Evolutionary conservation across 2,329 filamentous ascomycete genomes (phyloP).

Genomic region (Colletotrichum noveboracense): DNA sequence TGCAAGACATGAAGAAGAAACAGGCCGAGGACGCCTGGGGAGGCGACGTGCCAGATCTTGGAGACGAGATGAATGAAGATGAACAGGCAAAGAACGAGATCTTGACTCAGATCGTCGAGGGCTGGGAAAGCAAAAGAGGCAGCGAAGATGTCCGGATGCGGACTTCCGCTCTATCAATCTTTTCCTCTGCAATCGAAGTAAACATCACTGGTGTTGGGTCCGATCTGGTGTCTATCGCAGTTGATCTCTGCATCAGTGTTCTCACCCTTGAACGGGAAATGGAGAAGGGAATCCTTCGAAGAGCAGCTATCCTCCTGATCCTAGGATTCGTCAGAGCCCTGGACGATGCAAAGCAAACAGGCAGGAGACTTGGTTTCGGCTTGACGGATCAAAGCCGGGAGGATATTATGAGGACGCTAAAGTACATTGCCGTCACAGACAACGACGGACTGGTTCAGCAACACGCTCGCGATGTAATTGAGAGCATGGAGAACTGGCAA

Average conservation of each 20-base stretch:
- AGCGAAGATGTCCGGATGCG: constrained; percentile 61
- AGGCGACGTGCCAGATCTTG: constrained; percentile 54
- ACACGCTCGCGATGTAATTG: constrained; percentile 70
- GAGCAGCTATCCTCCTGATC: constrained; percentile 69
- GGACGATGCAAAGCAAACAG: constrained; percentile 54
- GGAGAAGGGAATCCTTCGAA: constrained; percentile 68
- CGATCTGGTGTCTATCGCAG: constrained; percentile 54
- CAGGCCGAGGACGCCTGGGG: constrained; percentile 61
- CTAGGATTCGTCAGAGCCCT: constrained; percentile 66
- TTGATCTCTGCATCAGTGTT: constrained; percentile 69
- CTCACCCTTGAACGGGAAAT: constrained; percentile 65
- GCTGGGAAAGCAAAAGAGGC: constrained; percentile 23
- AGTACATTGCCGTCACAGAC: constrained; percentile 70
- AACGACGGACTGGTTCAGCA: constrained; percentile 71
- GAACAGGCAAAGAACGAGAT: constrained; percentile 53
- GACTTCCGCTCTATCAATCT: constrained; percentile 70
- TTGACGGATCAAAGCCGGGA: constrained; percentile 59
- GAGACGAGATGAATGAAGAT: constrained; percentile 49
- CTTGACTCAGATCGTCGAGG: constrained; percentile 34
- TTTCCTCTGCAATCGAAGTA: constrained; percentile 64
- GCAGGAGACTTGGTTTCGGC: constrained; percentile 55
- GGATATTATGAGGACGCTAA: constrained; percentile 66
- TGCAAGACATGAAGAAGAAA: constrained; percentile 52
- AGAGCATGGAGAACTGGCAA: constrained; percentile 68
- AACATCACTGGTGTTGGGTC: constrained; percentile 63